phyloP scores from a whole-genome alignment of 495 filamentous ascomycete genomes.

The Penicillium manginii region DNA sequence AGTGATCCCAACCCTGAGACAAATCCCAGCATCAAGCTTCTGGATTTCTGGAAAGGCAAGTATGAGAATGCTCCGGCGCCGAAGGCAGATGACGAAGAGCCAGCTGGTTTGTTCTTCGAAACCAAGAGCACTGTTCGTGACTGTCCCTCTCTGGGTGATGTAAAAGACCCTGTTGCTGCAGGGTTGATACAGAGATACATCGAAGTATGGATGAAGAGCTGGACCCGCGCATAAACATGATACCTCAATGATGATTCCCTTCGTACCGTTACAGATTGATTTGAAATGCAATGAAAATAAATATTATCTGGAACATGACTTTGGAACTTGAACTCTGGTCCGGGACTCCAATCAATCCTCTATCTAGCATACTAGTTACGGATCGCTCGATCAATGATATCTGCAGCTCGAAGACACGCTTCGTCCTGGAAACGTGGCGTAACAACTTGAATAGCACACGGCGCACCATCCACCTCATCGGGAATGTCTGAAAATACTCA shows the following conservation, averaged over 20 bases:
- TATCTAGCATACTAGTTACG: neutral
- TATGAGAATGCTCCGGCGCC: slow-evolving; percentile 15
- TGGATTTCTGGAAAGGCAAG: slow-evolving; percentile 54
- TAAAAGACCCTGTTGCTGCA: slow-evolving; percentile 23
- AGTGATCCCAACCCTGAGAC: slow-evolving; percentile 51
- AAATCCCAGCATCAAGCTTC: slow-evolving; percentile 63
- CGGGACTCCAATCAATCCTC: no score
- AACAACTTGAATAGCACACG: slow-evolving; percentile 45
- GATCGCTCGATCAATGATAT: slow-evolving; percentile 38
- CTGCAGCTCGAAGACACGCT: slow-evolving; percentile 40
- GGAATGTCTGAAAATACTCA: slow-evolving; percentile 36
- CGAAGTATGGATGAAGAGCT: slow-evolving; percentile 27
- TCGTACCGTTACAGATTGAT: no score
- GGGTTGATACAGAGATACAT: slow-evolving; percentile 31
- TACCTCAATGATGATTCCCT: neutral
- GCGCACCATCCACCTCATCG: slow-evolving; percentile 38
- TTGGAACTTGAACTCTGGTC: no score
- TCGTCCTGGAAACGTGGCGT: slow-evolving; percentile 48
- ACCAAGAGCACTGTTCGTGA: slow-evolving; percentile 24
- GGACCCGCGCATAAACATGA: slow-evolving; percentile 8
- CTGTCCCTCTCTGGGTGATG: slow-evolving; percentile 19
- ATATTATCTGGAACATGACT: no score
- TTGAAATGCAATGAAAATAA: no score
- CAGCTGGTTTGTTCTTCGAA: slow-evolving; percentile 22
- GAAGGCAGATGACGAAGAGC: neutral